phyloP scores from a whole-genome alignment of 2,329 filamentous ascomycete genomes.

The Ophiostoma sp. region DNA sequence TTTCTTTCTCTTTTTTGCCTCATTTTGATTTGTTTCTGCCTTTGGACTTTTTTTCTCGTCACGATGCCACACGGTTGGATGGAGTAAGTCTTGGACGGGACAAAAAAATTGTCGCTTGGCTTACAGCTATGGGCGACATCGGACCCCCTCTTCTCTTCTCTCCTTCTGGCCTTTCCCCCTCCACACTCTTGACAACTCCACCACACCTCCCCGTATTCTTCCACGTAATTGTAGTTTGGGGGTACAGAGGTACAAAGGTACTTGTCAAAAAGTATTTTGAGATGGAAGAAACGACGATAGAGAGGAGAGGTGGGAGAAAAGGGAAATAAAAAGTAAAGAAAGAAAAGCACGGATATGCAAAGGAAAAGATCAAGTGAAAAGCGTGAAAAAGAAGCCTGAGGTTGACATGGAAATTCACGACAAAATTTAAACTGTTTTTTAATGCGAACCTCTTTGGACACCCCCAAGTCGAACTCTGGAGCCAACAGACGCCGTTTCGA shows the following conservation, averaged over 20 bases:
- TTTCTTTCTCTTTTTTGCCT: not conserved
- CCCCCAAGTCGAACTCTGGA: not conserved
- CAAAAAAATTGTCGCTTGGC: not conserved
- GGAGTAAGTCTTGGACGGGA: not conserved
- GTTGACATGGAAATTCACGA: not conserved
- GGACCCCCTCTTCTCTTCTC: not conserved
- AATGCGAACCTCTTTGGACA: constrained; percentile 6
- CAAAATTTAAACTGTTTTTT: not conserved
- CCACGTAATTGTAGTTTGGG: not conserved
- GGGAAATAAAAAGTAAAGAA: not conserved
- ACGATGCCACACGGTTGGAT: constrained; percentile 10
- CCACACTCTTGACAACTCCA: not conserved
- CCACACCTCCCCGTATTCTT: not conserved
- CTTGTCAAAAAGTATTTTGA: not conserved
- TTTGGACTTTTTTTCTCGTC: not conserved
- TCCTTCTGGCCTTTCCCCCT: not conserved
- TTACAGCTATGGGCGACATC: constrained; percentile 16
- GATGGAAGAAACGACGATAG: not conserved
- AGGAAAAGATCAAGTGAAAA: not conserved
- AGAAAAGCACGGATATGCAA: not conserved
- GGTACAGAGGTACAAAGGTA: not conserved
- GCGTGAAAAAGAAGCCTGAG: not conserved
- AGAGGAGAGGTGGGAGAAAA: not conserved
- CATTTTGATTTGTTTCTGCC: not conserved
- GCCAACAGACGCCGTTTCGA: not conserved